A percentile compares a stretch with the other conserved stretches of the same genome.
Evolutionary conservation across 805 yeast genomes (phyloP).

Genomic region (Saccharomyces paradoxus): DNA sequence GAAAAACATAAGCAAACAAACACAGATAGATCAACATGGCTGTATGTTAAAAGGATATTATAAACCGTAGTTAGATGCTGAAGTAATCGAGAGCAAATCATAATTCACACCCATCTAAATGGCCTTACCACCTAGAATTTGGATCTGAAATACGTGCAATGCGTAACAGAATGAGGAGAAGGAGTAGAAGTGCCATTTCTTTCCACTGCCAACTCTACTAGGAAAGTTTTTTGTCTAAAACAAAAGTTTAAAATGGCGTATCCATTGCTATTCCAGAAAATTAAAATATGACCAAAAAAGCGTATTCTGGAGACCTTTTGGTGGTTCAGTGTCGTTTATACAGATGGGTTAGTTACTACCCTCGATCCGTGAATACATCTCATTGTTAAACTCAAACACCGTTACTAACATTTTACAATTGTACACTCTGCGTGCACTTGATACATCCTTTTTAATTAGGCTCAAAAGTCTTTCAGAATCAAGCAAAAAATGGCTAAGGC

Average conservation of each 20-base stretch:
- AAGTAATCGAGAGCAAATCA: neutral
- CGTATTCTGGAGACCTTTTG: neutral
- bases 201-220: too few species aligned
- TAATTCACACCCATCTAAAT: neutral
- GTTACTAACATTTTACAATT: neutral
- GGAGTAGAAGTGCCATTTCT: too few species aligned
- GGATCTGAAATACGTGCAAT: neutral
- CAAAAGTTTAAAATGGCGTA: too few species aligned
- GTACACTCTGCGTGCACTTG: neutral
- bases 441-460: slow-evolving; percentile 34
- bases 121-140: neutral
- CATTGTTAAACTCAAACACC: neutral
- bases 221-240: too few species aligned
- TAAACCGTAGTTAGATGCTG: neutral
- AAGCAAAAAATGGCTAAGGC: slow-evolving; percentile 99
- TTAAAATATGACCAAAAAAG: neutral
- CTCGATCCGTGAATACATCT: neutral
- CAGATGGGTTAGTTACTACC: neutral
- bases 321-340: neutral
- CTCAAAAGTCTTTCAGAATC: slow-evolving; percentile 92
- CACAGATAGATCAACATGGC: neutral
- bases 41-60: neutral
- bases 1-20: neutral
- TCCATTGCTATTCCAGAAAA: neutral
- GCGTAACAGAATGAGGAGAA: too few species aligned